These are phyloP conservation scores for Murraya koenigii DNA, from an alignment of 345 rosid genomes.

Conservation along the genomic window DNA sequence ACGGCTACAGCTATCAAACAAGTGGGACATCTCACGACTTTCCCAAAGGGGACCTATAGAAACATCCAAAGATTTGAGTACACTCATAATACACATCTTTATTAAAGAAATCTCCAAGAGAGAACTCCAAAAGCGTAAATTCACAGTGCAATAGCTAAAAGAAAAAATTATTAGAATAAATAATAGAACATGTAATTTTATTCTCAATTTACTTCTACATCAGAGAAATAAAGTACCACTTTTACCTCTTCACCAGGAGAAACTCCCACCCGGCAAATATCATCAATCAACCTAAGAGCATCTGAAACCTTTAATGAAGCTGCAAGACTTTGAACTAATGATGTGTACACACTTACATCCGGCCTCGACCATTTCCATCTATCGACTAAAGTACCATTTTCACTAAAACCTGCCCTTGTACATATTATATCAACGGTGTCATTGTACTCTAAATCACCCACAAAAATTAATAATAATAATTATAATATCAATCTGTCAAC, in stretches of 20 bases:
- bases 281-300: slow-evolving; percentile 64
- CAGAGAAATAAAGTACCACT: not conserved
- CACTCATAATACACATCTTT: not conserved
- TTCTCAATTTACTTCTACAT: not conserved
- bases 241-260: slow-evolving; percentile 82
- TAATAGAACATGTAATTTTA: not conserved
- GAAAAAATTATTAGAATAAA: not conserved
- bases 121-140: not conserved
- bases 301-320: slow-evolving; percentile 76
- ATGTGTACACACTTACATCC: slow-evolving; percentile 55
- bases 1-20: slow-evolving; percentile 79
- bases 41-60: slow-evolving; percentile 91
- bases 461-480: not conserved
- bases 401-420: slow-evolving; percentile 44
- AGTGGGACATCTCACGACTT: slow-evolving; percentile 85
- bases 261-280: slow-evolving; percentile 80
- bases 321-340: slow-evolving; percentile 70
- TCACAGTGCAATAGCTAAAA: not conserved
- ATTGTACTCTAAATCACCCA: not conserved
- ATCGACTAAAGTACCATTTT: slow-evolving; percentile 43
- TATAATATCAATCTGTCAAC: not conserved
- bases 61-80: not conserved
- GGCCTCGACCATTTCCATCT: slow-evolving; percentile 97
- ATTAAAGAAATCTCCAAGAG: no score
- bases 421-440: not conserved